These are phyloP conservation scores for Neoboletus subvelutipes DNA, from an alignment of 768 basidiomycete genomes.

Conservation along the genomic window DNA sequence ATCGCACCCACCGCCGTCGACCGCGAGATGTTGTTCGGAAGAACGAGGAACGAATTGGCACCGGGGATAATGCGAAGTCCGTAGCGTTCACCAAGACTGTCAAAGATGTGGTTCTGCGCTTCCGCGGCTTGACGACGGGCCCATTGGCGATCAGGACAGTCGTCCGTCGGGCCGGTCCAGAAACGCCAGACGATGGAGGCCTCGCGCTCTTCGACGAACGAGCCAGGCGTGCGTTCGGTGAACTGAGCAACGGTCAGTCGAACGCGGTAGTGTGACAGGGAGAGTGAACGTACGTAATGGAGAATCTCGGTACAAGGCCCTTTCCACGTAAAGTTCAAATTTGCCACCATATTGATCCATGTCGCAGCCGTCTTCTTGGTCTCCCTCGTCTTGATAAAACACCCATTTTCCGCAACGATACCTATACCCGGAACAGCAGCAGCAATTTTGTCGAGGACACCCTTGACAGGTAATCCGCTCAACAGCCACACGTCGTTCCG, in stretches of 20 bases:
- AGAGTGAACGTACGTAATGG: conserved; percentile 62
- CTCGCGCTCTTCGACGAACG: conserved; percentile 80
- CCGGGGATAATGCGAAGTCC: conserved; percentile 83
- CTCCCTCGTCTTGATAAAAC: conserved; percentile 65
- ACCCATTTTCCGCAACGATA: conserved; percentile 88
- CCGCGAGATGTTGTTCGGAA: conserved; percentile 81
- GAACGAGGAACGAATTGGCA: conserved; percentile 73
- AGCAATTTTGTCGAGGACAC: conserved; percentile 62
- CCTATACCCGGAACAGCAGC: conserved; percentile 65
- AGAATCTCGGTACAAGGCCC: conserved; percentile 76
- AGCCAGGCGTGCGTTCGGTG: conserved; percentile 83
- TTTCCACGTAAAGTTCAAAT: conserved; percentile 82
- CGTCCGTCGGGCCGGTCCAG: conserved; percentile 57
- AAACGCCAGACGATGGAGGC: conserved; percentile 85
- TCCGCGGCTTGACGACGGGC: conserved; percentile 85
- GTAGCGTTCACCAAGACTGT: conserved; percentile 81
- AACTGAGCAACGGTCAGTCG: conserved; percentile 48
- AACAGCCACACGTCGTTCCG: conserved; percentile 81
- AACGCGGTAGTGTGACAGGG: background rate
- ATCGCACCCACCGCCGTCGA: conserved; percentile 84
- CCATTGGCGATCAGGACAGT: conserved; percentile 69
- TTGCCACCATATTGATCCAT: conserved; percentile 83
- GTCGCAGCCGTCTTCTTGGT: conserved; percentile 31
- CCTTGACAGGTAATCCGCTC: conserved; percentile 68
- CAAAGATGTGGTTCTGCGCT: conserved; percentile 91